phyloP scores from a whole-genome alignment of 2,329 filamentous ascomycete genomes.

The Trichoderma oligosporum region DNA sequence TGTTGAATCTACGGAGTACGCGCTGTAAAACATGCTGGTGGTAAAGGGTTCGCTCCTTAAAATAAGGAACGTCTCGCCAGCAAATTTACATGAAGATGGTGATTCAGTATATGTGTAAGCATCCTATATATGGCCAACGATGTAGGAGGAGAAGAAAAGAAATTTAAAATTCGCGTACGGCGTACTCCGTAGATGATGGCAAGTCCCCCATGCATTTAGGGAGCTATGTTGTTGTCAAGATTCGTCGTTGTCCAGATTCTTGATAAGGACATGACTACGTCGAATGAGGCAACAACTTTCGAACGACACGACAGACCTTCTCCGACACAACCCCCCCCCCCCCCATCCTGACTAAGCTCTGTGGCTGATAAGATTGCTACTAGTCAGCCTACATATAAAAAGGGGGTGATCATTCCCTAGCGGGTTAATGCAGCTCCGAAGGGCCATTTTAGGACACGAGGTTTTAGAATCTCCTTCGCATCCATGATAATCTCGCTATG shows the following conservation, averaged over 20 bases:
- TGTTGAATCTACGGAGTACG: not conserved
- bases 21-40: not conserved
- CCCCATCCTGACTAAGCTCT: not conserved
- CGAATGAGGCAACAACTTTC: not conserved
- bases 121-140: not conserved
- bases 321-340: too few species aligned
- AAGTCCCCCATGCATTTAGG: not conserved
- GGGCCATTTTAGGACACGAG: conserved; percentile 35
- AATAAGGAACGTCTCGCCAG: not conserved
- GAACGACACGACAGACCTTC: not conserved
- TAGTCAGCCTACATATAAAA: conserved; percentile 4
- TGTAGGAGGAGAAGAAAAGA: too few species aligned
- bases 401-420: conserved; percentile 1
- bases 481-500: conserved; percentile 15
- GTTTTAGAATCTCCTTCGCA: conserved; percentile 20
- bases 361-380: conserved; percentile 7
- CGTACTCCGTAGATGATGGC: not conserved
- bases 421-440: conserved; percentile 12
- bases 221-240: not conserved
- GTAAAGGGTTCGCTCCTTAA: not conserved
- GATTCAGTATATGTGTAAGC: not conserved
- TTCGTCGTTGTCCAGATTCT: not conserved
- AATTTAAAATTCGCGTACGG: too few species aligned
- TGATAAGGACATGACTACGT: not conserved
- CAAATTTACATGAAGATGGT: not conserved